Evolutionary conservation across 2,329 filamentous ascomycete species (phyloP), one percentile per base, ranked within the genome.

Genomic region (Sporothrix brunneoviolacea): DNA sequence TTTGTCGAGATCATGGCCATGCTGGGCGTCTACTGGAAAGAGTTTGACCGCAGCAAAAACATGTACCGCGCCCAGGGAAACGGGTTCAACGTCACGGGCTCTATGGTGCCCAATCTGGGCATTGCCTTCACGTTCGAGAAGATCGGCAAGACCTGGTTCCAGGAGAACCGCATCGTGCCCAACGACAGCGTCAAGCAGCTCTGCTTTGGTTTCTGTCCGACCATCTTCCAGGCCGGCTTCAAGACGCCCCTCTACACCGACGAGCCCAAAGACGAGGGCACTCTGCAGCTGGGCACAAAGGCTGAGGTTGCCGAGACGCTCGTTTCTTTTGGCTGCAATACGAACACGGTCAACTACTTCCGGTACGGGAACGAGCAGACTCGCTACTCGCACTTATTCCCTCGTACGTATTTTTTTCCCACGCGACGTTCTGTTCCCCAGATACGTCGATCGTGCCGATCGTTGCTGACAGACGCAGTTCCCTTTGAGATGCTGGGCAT

Each of bases 401-500:
- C 74, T 16, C n/a, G n/a, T n/a, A n/a, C n/a, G n/a, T n/a, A n/a
- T n/a, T n/a, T n/a, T n/a, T n/a, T n/a, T n/a, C 57, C 74, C 75
- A 67, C 2, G 39, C 30, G 3, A n/a, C 9, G 10, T 2, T 7
- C 3, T 39, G 7, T 30, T 30, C 28, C 28, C 28, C 13, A 30
- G 8, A 30, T 30, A 30, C 7, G 7, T 8, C 8, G 8, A 30
- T 30, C 4, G 8, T 10, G 24, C 22, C 35, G 35, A 15, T n/a
- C 7, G 19, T 16, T 5, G 78, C n/a, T n/a, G n/a, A n/a, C n/a
- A n/a, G n/a, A n/a, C n/a, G n/a, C n/a, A n/a, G 76, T 82, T 1
- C 68, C 75, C 0, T 81, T 81, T 45, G 78, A 81, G 58, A 70
- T 82, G 2, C 61, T 80, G 1, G 77, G 76, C 16, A 81, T 82